Conservation (phyloP, 129 eudicot species). For the Rutidosis leptorrhynchoides region DNA sequence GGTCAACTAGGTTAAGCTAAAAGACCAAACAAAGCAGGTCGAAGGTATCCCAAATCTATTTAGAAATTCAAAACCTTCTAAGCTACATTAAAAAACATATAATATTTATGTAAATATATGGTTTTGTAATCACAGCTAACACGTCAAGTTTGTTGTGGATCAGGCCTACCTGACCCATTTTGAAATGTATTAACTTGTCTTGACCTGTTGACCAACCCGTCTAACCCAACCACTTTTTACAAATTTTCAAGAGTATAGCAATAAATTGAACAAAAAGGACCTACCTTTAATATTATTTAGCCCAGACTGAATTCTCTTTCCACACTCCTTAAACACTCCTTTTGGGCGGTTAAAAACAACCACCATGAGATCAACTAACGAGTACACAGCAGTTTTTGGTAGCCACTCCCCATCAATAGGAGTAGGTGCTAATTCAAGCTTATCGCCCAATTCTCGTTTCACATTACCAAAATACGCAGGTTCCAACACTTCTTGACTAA, state of each 20-base stretch:
- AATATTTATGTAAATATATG: background rate
- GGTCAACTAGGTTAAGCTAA: slow-evolving; percentile 10
- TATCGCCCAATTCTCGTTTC: slow-evolving; percentile 63
- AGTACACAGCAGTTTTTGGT: slow-evolving; percentile 88
- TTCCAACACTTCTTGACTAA: slow-evolving; percentile 52
- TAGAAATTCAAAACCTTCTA: too few species aligned
- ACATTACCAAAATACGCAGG: slow-evolving; percentile 77
- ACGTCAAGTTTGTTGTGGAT: background rate
- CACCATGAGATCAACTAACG: slow-evolving; percentile 79
- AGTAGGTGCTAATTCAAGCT: slow-evolving; percentile 84
- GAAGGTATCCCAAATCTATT: background rate
- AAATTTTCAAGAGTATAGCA: background rate
- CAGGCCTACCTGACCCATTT: background rate
- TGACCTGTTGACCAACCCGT: background rate
- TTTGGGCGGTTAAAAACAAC: slow-evolving; percentile 87
- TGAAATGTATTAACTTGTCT: background rate
- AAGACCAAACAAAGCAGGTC: too few species aligned
- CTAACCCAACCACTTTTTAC: background rate
- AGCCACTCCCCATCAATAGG: slow-evolving; percentile 99
- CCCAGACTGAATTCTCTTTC: slow-evolving; percentile 83
- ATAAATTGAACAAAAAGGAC: background rate
- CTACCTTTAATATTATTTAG: slow-evolving; percentile 54
- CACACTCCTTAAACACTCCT: slow-evolving; percentile 88
- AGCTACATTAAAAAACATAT: too few species aligned
- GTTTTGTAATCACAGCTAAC: background rate